Conservation (phyloP, 352 stramenopile species). For the Phytophthora tentaculata region DNA sequence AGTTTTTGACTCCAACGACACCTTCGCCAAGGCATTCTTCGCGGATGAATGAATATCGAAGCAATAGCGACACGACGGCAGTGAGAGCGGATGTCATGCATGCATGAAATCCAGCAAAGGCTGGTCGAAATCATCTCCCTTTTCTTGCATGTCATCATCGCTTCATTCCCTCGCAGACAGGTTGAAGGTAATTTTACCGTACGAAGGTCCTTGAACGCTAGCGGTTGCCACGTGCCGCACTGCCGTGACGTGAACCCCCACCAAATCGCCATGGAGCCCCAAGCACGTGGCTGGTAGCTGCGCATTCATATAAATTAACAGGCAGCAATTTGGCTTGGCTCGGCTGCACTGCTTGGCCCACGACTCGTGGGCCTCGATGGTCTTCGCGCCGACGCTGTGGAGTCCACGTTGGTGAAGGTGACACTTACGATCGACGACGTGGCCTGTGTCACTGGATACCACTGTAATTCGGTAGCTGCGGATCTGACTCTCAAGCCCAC, state of each 20-base stretch:
- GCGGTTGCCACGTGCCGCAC: not conserved
- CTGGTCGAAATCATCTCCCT: constrained; percentile 23
- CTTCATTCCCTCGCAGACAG: constrained; percentile 29
- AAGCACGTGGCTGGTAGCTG: constrained; percentile 4
- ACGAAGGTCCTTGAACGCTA: constrained; percentile 9
- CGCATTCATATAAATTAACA: no score
- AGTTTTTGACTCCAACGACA: not conserved
- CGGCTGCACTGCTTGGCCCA: no score
- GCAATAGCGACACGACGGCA: constrained; percentile 32
- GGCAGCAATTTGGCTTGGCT: no score
- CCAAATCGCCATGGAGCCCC: constrained; percentile 22
- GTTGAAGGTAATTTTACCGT: constrained; percentile 37
- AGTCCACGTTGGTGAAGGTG: constrained; percentile 11
- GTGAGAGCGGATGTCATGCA: constrained; percentile 2
- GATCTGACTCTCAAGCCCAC: constrained; percentile 30
- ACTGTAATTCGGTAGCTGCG: constrained; percentile 42
- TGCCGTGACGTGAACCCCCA: constrained; percentile 1
- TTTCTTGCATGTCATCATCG: constrained; percentile 22
- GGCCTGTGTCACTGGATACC: constrained; percentile 30
- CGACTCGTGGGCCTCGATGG: no score
- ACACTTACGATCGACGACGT: constrained; percentile 29
- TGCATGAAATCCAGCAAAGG: constrained; percentile 21
- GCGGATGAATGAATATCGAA: constrained; percentile 29
- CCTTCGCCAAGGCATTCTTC: constrained; percentile 3
- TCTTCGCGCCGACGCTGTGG: constrained; percentile 10